Conservation (phyloP, 495 filamentous ascomycete species). For the Podospora anserina region DNA sequence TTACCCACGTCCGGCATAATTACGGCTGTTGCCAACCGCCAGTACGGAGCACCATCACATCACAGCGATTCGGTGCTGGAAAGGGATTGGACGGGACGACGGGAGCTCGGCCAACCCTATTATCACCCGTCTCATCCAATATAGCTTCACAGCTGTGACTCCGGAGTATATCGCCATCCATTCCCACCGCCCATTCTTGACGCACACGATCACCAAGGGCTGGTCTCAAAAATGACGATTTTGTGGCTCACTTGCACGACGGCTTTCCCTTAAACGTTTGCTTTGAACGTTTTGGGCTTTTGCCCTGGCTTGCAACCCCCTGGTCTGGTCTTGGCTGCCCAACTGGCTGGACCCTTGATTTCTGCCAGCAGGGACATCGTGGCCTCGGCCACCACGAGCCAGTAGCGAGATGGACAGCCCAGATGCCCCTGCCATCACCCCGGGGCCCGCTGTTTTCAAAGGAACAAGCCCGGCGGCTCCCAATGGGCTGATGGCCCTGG, state of each 20-base stretch:
- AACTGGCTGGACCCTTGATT: constrained; percentile 17
- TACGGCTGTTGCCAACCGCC: not conserved
- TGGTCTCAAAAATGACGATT: not conserved
- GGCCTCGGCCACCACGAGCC: constrained; percentile 7
- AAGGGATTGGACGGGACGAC: not conserved
- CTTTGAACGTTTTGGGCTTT: not conserved
- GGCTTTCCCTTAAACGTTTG: not conserved
- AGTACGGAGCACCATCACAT: not conserved
- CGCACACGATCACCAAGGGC: not conserved
- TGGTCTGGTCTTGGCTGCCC: constrained; percentile 7
- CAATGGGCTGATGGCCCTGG: constrained; percentile 7
- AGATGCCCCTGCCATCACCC: constrained; percentile 9
- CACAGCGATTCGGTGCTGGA: not conserved
- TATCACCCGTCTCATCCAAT: not conserved
- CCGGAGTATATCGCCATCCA: not conserved
- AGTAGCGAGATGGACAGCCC: constrained; percentile 22
- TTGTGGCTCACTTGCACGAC: not conserved
- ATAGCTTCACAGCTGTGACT: not conserved
- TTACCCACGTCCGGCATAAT: not conserved
- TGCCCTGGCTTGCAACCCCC: not conserved
- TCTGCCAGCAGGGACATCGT: constrained; percentile 11
- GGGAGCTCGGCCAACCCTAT: not conserved
- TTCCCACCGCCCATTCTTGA: not conserved
- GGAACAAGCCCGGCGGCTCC: constrained; percentile 7
- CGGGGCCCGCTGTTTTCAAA: constrained; percentile 12